phyloP scores from a whole-genome alignment of 192 early-diverging fungal species.

The Coemansia sp. region DNA sequence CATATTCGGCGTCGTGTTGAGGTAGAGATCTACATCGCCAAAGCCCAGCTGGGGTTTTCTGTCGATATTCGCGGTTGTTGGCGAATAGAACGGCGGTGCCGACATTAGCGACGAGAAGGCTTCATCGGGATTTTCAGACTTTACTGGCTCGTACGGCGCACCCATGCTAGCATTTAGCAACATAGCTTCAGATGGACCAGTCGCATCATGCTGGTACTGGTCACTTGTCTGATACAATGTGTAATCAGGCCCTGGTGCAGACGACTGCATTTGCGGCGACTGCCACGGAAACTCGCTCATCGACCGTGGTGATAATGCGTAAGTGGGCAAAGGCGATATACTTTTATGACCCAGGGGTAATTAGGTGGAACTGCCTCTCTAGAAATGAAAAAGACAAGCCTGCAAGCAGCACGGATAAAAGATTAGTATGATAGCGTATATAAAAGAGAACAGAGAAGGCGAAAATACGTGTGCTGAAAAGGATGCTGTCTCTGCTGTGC shows the following conservation, averaged over 20 bases:
- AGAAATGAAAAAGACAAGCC: not conserved
- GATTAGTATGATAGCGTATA: not conserved
- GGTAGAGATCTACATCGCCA: not conserved
- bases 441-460: not conserved
- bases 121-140: not conserved
- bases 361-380: not conserved
- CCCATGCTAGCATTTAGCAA: not conserved
- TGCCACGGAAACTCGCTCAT: constrained; percentile 29
- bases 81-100: not conserved
- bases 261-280: constrained; percentile 27
- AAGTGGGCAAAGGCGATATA: not conserved
- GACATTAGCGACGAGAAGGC: constrained; percentile 1
- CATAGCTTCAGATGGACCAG: constrained; percentile 1
- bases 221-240: not conserved
- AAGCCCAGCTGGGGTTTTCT: not conserved
- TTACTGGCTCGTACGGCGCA: not conserved
- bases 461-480: not conserved
- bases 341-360: not conserved
- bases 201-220: not conserved
- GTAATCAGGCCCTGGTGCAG: not conserved
- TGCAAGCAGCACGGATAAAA: not conserved
- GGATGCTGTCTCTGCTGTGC: not conserved
- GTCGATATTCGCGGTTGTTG: not conserved
- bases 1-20: not conserved
- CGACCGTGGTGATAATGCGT: constrained; percentile 24